phyloP scores from a whole-genome alignment of 2,329 filamentous ascomycete species.

The Ophiostoma angusticollis region DNA sequence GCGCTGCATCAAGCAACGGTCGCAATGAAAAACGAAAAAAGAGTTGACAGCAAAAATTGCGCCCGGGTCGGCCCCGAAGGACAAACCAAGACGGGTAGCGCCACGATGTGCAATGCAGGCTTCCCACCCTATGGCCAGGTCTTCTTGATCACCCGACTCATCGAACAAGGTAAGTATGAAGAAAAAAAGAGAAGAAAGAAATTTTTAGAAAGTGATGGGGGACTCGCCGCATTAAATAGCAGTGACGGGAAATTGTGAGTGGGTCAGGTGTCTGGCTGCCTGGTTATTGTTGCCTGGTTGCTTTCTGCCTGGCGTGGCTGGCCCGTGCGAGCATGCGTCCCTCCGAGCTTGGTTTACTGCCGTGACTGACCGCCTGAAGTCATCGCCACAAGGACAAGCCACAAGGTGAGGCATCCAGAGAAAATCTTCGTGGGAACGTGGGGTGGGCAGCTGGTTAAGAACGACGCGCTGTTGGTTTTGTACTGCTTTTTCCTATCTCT shows the following conservation, averaged over 20 bases:
- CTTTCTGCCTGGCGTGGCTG: too few relatives aligned
- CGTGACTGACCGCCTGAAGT: slow-evolving; percentile 8
- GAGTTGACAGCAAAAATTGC: slow-evolving; percentile 15
- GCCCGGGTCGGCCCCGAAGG: slow-evolving; percentile 17
- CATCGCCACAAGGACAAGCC: too few relatives aligned
- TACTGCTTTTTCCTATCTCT: too few relatives aligned
- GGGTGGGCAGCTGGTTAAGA: too few relatives aligned
- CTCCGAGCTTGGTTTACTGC: slow-evolving; percentile 3
- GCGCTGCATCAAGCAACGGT: slow-evolving; percentile 9
- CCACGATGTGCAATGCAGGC: slow-evolving; percentile 18
- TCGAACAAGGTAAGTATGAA: slow-evolving; percentile 19
- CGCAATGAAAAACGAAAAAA: slow-evolving; percentile 14
- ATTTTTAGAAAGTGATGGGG: slow-evolving; percentile 7
- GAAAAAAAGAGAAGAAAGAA: slow-evolving; percentile 11
- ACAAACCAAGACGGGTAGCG: slow-evolving; percentile 17
- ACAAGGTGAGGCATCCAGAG: too few relatives aligned
- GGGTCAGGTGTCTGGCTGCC: too few relatives aligned
- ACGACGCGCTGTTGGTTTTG: too few relatives aligned
- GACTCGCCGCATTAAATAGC: neutral
- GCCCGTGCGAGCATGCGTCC: slow-evolving; percentile 11
- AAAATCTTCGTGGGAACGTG: too few relatives aligned
- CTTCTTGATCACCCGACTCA: slow-evolving; percentile 17
- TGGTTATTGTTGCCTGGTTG: too few relatives aligned
- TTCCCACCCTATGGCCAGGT: slow-evolving; percentile 18
- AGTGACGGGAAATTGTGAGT: neutral